phyloP scores from a whole-genome alignment of 2,329 filamentous ascomycete genomes.

The Zalaria sp. region DNA sequence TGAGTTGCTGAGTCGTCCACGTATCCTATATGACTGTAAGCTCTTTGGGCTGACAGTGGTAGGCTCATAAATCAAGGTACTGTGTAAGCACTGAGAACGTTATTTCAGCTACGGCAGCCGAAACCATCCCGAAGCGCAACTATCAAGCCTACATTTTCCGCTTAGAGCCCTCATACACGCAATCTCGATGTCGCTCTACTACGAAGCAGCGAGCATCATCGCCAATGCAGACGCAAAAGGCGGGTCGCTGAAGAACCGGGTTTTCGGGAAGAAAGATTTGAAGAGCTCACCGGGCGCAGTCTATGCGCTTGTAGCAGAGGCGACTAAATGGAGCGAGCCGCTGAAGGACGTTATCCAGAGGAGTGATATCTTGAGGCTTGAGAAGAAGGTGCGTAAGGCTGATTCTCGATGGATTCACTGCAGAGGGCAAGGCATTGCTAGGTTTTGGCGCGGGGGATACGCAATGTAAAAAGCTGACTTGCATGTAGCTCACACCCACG shows the following conservation, averaged over 20 bases:
- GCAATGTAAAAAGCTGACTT: no score
- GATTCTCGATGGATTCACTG: neutral
- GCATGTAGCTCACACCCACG: constrained; percentile 56
- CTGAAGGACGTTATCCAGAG: constrained; percentile 83
- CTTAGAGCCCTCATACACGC: neutral
- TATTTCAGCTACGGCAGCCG: no score
- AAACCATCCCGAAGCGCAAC: no score
- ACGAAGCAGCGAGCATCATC: constrained; percentile 72
- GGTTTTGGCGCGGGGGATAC: no score
- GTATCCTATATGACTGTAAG: no score
- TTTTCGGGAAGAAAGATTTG: constrained; percentile 59
- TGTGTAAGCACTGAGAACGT: no score
- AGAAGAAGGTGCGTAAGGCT: constrained; percentile 58
- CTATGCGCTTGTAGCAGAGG: constrained; percentile 75
- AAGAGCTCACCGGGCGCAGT: constrained; percentile 71
- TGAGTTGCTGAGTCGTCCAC: no score
- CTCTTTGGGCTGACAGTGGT: no score
- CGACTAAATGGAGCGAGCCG: constrained; percentile 78
- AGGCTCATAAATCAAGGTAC: no score
- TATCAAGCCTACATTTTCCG: no score
- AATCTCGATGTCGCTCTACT: constrained; percentile 73
- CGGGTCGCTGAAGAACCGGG: constrained; percentile 76
- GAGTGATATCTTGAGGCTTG: constrained; percentile 58
- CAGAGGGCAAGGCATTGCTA: neutral
- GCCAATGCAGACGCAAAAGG: constrained; percentile 47